A percentile compares a stretch with the other conserved stretches of the same genome.
Conservation (phyloP, 768 basidiomycete genomes). For the Boletus rufocinnamomeus region DNA sequence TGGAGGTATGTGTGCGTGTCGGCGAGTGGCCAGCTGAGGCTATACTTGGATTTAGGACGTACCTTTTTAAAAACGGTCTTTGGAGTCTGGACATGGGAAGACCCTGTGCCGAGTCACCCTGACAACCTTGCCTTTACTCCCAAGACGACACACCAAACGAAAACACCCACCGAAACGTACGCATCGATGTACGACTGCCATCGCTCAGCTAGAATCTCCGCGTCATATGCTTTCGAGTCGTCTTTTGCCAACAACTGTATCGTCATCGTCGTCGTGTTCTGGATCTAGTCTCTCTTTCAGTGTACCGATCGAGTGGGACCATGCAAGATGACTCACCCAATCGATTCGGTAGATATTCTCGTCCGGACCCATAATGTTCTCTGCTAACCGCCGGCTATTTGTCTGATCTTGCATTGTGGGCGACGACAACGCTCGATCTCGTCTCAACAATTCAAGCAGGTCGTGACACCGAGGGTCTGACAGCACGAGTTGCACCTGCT, state of each 20-base stretch:
- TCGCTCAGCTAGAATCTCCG: slow-evolving; percentile 71
- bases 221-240: slow-evolving; percentile 72
- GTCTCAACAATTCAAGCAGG: slow-evolving; percentile 66
- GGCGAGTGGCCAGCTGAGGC: background rate
- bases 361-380: slow-evolving; percentile 71
- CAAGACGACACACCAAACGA: background rate
- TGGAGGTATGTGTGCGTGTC: slow-evolving; percentile 2
- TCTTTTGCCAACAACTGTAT: slow-evolving; percentile 80
- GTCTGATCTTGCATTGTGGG: slow-evolving; percentile 74
- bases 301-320: background rate
- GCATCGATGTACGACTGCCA: slow-evolving; percentile 83
- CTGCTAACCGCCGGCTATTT: slow-evolving; percentile 64
- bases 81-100: slow-evolving; percentile 48
- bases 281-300: slow-evolving; percentile 46
- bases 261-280: slow-evolving; percentile 65
- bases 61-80: slow-evolving; percentile 71
- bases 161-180: slow-evolving; percentile 59
- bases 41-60: slow-evolving; percentile 16
- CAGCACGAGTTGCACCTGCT: slow-evolving; percentile 82
- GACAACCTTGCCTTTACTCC: slow-evolving; percentile 3
- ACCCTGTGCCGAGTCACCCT: slow-evolving; percentile 62
- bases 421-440: slow-evolving; percentile 57
- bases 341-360: slow-evolving; percentile 80
- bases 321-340: slow-evolving; percentile 54
- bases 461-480: slow-evolving; percentile 71